Conservation (phyloP, 305 asterid species). For the Ilex paraguariensis region DNA sequence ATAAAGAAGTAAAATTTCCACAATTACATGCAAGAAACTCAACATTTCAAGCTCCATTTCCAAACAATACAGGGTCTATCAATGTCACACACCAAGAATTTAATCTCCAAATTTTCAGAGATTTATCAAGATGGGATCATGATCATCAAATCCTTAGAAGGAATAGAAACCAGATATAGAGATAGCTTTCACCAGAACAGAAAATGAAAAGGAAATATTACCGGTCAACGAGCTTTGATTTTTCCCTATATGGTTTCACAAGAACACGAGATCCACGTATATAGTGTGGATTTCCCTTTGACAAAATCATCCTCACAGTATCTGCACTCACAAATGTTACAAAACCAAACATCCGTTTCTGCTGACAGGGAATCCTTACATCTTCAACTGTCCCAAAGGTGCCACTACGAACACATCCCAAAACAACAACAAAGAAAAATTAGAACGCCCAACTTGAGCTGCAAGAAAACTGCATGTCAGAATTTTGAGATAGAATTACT, state of each 20-base stretch:
- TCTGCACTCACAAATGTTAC: slow-evolving; percentile 70
- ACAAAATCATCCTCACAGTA: slow-evolving; percentile 56
- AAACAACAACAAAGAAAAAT: neutral
- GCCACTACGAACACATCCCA: slow-evolving; percentile 24
- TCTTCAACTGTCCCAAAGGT: slow-evolving; percentile 81
- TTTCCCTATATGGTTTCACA: slow-evolving; percentile 85
- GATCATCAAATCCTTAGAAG: no score
- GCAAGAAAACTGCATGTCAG: neutral
- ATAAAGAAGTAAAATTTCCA: no score
- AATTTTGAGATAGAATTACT: slow-evolving; percentile 22
- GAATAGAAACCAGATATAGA: neutral
- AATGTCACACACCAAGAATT: no score
- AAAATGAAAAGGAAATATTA: slow-evolving; percentile 9
- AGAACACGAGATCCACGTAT: slow-evolving; percentile 86
- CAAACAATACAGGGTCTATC: no score
- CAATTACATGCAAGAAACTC: no score
- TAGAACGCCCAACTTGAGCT: neutral
- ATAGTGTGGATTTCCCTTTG: slow-evolving; percentile 78
- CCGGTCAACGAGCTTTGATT: slow-evolving; percentile 70
- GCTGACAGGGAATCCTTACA: slow-evolving; percentile 89
- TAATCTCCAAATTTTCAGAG: no score
- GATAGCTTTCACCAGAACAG: neutral
- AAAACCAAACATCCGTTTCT: slow-evolving; percentile 80
- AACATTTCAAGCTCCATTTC: no score
- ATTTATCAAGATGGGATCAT: no score